Base-by-base conservation (phyloP, 2,329 filamentous ascomycete species). In the Zymoseptoria tritici region DNA sequence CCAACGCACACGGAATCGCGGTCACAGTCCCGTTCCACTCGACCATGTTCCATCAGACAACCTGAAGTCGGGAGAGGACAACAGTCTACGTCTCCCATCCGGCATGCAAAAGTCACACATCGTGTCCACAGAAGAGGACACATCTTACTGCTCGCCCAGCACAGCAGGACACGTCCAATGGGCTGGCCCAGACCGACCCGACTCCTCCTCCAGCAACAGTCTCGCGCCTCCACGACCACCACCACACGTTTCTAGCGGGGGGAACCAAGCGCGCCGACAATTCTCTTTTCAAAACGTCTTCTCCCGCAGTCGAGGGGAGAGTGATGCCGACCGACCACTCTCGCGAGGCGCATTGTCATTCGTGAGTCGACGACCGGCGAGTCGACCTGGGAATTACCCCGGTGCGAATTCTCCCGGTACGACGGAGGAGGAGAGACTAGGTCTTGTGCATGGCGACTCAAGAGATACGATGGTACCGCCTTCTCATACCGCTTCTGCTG, bases 271-370 rank as follows among this genome's bases (percentile, higher is more conserved):
- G 9, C 83, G 91, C 61, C 90, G 93, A 61, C 90, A 96, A 71
- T 99, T 97, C 76, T 95, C 90, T 19, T 97, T 97, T 79, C 88
- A 92, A 65, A 91, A 89, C 65, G 85, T 96, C 56, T 94, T 97
- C 74, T 78, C 79, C 61, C 82, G 86, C 55, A 76, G 80, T 65
- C 79, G 79, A 61, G 63, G 64, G 46, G 42, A 68, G n/a, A 62
- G 64, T 4, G 66, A 64, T n/a, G 64, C 58, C 16, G 52, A 63
- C 4, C 67, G 73, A 9, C 72, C 73, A 1, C 62, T 68, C n/a
- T 72, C 68, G 29, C 66, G 74, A 50, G 68, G 72, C 56, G 71
- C 69, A 3, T 60, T 73, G 24, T 71, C 68, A 49, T 73, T 73
- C 52, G 68, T 72, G n/a, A 66, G 64, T 56, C 60, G 68, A 7